These are phyloP conservation scores for Lactarius pseudohatsudake DNA, from an alignment of 768 basidiomycete genomes.

Conservation along the genomic window DNA sequence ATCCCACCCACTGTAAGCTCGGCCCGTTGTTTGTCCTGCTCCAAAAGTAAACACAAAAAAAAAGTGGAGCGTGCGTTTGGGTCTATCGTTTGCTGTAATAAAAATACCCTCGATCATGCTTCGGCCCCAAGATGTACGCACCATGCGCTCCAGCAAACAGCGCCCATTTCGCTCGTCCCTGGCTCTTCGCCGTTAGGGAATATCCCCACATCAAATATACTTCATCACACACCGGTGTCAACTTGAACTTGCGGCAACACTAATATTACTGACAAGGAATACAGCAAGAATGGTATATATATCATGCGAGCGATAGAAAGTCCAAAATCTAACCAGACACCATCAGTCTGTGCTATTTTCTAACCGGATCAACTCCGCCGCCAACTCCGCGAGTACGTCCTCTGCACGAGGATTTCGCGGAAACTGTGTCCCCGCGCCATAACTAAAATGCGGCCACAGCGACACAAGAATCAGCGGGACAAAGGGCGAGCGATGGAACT, in stretches of 20 bases:
- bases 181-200: too few relatives aligned
- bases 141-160: background rate
- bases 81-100: too few relatives aligned
- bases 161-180: background rate
- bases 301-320: background rate
- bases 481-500: background rate
- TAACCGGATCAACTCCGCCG: slow-evolving; percentile 55
- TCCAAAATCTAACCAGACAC: background rate
- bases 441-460: slow-evolving; percentile 31
- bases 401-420: slow-evolving; percentile 69
- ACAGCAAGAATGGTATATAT: slow-evolving; percentile 1
- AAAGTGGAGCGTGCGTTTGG: too few relatives aligned
- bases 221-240: too few relatives aligned
- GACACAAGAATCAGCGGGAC: background rate
- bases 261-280: background rate
- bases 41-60: too few relatives aligned
- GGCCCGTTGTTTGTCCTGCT: too few relatives aligned
- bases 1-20: too few relatives aligned
- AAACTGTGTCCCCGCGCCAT: slow-evolving; percentile 67
- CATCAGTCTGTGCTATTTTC: slow-evolving; percentile 36
- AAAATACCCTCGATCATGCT: slow-evolving; percentile 2
- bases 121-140: background rate
- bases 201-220: too few relatives aligned
- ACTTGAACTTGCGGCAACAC: too few relatives aligned
- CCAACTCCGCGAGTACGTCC: slow-evolving; percentile 63